Conservation (phyloP, 495 filamentous ascomycete species). For the Elasticomyces elasticus region DNA sequence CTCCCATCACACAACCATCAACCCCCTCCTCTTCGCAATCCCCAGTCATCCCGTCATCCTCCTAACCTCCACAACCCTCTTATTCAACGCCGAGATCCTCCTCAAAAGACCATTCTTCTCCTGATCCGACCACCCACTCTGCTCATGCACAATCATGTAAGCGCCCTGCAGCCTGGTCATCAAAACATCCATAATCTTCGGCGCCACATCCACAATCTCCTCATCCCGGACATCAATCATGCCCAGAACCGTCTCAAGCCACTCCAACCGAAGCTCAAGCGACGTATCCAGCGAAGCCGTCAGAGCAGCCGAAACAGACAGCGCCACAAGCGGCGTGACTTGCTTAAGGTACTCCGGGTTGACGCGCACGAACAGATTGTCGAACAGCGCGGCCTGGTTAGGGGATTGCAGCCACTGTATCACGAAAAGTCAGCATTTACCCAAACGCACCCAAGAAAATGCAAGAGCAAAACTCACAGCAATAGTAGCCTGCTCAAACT, state of each 20-base stretch:
- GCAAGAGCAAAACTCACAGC: constrained; percentile 45
- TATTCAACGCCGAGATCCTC: constrained; percentile 8
- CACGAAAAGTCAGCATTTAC: no score
- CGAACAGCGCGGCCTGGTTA: constrained; percentile 61
- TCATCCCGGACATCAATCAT: constrained; percentile 35
- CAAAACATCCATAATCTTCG: constrained; percentile 27
- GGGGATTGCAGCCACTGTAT: constrained; percentile 79
- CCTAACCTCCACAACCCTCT: constrained; percentile 13
- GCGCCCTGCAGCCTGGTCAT: constrained; percentile 18
- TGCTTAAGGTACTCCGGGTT: constrained; percentile 60
- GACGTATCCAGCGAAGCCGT: constrained; percentile 59
- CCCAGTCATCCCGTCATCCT: constrained; percentile 9
- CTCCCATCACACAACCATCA: not conserved
- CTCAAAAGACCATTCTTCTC: not conserved
- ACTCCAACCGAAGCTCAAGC: constrained; percentile 56
- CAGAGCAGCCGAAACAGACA: constrained; percentile 77
- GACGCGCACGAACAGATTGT: constrained; percentile 64
- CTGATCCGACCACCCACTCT: not conserved
- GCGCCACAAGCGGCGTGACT: constrained; percentile 59
- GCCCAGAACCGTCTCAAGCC: constrained; percentile 65
- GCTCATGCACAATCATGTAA: constrained; percentile 20
- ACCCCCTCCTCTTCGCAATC: not conserved
- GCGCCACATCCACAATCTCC: constrained; percentile 22
- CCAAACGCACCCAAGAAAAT: no score
- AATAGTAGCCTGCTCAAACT: constrained; percentile 61